Conservation (phyloP, 2,329 filamentous ascomycete genomes). For the Xylaria sp. region DNA sequence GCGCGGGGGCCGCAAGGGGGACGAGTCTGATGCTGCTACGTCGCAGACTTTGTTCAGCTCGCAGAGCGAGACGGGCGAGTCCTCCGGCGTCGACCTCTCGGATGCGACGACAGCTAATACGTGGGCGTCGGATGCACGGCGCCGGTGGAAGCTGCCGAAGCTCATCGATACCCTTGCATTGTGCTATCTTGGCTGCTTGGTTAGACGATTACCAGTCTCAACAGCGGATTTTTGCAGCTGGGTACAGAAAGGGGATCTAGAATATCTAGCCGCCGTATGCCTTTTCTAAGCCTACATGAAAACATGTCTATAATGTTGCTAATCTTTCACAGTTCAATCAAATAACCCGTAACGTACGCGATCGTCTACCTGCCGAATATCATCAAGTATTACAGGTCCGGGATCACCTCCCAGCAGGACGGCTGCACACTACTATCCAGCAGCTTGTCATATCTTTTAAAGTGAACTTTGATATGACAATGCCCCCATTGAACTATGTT, state of each 20-base stretch:
- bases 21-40: constrained; percentile 23
- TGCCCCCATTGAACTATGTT: constrained; percentile 78
- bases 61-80: constrained; percentile 57
- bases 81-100: constrained; percentile 44
- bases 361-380: constrained; percentile 70
- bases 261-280: constrained; percentile 74
- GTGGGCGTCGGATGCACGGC: constrained; percentile 58
- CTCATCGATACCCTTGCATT: constrained; percentile 79
- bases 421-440: constrained; percentile 72
- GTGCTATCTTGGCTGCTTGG: constrained; percentile 80
- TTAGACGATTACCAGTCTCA: constrained; percentile 80
- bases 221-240: constrained; percentile 78
- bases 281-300: neutral
- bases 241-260: constrained; percentile 73
- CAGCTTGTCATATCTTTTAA: constrained; percentile 72
- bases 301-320: constrained; percentile 15
- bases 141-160: constrained; percentile 68
- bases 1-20: constrained; percentile 42
- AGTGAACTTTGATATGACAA: constrained; percentile 72
- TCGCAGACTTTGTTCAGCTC: constrained; percentile 66
- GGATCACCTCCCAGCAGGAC: constrained; percentile 60
- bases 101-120: constrained; percentile 52
- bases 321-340: constrained; percentile 57
- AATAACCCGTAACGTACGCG: constrained; percentile 72
- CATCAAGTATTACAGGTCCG: constrained; percentile 66